Conservation (phyloP, 257 asterid species). For the Nicotiana attenuata region DNA sequence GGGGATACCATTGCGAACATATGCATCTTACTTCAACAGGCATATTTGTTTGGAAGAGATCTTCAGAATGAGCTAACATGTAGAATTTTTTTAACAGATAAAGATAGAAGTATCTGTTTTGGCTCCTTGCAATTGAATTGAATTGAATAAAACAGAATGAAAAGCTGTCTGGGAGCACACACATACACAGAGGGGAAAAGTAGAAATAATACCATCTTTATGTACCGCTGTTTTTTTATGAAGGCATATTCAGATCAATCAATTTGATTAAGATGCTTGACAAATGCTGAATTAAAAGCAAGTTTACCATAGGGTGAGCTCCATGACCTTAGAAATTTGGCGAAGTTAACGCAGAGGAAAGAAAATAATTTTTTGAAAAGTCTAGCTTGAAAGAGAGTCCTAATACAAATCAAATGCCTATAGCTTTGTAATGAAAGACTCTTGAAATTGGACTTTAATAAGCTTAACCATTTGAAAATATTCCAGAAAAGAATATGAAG, state of each 20-base stretch:
- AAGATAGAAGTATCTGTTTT: neutral
- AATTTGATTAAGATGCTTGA: neutral
- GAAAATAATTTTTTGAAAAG: neutral
- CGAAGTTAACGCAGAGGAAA: neutral
- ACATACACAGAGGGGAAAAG: neutral
- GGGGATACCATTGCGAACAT: neutral
- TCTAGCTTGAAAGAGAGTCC: neutral
- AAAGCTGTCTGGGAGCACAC: neutral
- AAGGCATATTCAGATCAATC: neutral
- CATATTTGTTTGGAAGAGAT: neutral
- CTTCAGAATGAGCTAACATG: neutral
- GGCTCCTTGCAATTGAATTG: neutral
- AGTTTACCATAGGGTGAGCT: neutral
- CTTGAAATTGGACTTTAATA: neutral
- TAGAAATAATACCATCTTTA: neutral
- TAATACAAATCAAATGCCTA: neutral
- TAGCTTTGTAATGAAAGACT: neutral
- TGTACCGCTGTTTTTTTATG: neutral
- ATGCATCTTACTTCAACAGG: neutral
- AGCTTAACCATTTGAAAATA: neutral
- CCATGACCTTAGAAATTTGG: neutral
- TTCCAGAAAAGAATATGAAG: neutral
- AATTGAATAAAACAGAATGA: neutral
- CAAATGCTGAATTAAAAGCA: neutral
- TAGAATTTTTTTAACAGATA: neutral